Conservation (phyloP, 2,329 filamentous ascomycete species). For the Ceratocystis huliohia region DNA sequence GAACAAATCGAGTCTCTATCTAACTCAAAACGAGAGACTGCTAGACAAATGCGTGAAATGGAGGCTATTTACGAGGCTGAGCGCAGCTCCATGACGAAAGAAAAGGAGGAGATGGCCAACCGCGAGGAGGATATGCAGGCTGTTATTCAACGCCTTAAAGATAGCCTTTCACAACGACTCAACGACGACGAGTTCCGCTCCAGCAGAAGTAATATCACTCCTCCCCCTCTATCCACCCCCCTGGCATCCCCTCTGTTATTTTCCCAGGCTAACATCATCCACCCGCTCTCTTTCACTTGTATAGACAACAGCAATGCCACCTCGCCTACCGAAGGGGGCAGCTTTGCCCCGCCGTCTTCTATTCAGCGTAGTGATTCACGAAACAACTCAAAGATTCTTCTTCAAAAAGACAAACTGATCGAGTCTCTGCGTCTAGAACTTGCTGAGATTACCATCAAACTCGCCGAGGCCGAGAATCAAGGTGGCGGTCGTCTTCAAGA, state of each 20-base stretch:
- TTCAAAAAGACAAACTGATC: conserved; percentile 94
- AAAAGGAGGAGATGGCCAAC: conserved; percentile 77
- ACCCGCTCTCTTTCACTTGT: conserved; percentile 17
- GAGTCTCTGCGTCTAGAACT: conserved; percentile 84
- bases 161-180: conserved; percentile 68
- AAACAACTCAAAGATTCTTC: conserved; percentile 76
- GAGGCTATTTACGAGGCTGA: conserved; percentile 89
- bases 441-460: conserved; percentile 87
- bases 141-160: conserved; percentile 84
- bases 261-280: neutral
- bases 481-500: conserved; percentile 78
- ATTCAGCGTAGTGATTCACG: conserved; percentile 77
- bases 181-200: conserved; percentile 29
- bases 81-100: conserved; percentile 71
- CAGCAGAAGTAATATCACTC: conserved; percentile 17
- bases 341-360: conserved; percentile 75
- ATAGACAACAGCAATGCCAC: conserved; percentile 34
- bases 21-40: conserved; percentile 73
- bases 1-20: conserved; percentile 68
- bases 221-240: neutral
- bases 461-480: conserved; percentile 86
- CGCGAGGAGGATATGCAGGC: conserved; percentile 82
- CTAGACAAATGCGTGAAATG: conserved; percentile 76
- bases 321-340: conserved; percentile 57
- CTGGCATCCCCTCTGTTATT: neutral